phyloP scores from a whole-genome alignment of 495 filamentous ascomycete species.

The Lophiostoma macrostomum region DNA sequence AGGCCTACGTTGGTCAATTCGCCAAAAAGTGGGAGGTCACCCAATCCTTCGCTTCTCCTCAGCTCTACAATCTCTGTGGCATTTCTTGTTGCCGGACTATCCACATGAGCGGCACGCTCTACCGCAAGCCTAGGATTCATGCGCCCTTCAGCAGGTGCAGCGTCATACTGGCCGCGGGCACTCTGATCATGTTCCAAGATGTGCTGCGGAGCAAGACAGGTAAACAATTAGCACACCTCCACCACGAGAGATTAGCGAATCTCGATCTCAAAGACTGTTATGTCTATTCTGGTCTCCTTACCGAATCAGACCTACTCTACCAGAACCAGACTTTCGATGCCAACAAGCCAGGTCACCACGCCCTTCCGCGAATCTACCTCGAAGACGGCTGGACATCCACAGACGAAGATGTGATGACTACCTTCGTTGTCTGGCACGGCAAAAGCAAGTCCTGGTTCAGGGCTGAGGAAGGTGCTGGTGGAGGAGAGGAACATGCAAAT shows the following conservation, averaged over 20 bases:
- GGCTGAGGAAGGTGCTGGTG: slow-evolving; percentile 46
- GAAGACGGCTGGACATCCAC: slow-evolving; percentile 63
- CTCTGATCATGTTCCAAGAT: slow-evolving; percentile 63
- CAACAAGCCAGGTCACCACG: slow-evolving; percentile 62
- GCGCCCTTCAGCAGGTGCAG: slow-evolving; percentile 60
- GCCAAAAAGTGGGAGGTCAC: slow-evolving; percentile 73
- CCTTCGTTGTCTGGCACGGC: slow-evolving; percentile 72
- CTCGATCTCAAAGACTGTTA: slow-evolving; percentile 68
- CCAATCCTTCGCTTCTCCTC: slow-evolving; percentile 60
- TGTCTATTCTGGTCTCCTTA: slow-evolving; percentile 66
- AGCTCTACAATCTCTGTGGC: slow-evolving; percentile 68
- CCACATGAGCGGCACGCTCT: slow-evolving; percentile 59
- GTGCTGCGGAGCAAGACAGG: slow-evolving; percentile 58
- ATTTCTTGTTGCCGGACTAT: slow-evolving; percentile 65
- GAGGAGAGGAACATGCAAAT: slow-evolving; percentile 14
- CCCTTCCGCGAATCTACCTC: slow-evolving; percentile 62
- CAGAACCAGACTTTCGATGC: slow-evolving; percentile 67
- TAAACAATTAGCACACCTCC: slow-evolving; percentile 57
- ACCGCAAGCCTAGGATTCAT: slow-evolving; percentile 64
- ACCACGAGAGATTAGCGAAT: slow-evolving; percentile 58
- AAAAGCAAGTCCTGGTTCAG: slow-evolving; percentile 59
- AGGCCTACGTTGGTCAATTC: slow-evolving; percentile 66
- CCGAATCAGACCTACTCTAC: slow-evolving; percentile 66
- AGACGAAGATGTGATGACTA: slow-evolving; percentile 69
- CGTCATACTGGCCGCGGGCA: slow-evolving; percentile 62